A percentile compares a stretch with the other conserved stretches of the same genome.
Evolutionary conservation across 768 basidiomycete species (phyloP).

Genomic region (Agaricus subrufescens): DNA sequence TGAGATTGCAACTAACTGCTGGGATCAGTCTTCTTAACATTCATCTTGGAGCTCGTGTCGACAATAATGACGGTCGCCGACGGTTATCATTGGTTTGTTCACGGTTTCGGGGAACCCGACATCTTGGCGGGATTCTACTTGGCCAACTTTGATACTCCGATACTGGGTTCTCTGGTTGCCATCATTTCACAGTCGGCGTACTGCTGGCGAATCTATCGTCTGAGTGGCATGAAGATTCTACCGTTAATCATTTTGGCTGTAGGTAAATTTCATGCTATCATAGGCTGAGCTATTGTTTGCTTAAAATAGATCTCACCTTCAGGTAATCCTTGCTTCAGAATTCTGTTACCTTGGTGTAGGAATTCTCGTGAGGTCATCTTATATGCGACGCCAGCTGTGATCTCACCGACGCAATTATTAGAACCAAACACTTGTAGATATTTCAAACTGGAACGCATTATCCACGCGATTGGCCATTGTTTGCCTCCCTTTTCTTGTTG

Average conservation of each 20-base stretch:
- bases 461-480: not conserved
- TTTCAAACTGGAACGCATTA: not conserved
- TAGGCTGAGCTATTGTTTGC: not conserved
- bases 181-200: not conserved
- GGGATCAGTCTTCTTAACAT: not conserved
- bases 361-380: not conserved
- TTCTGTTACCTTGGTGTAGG: not conserved
- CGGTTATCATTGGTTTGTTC: constrained; percentile 10
- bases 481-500: not conserved
- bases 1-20: not conserved
- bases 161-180: not conserved
- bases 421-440: not conserved
- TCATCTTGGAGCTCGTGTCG: constrained; percentile 3
- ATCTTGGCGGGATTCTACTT: not conserved
- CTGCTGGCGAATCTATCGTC: constrained; percentile 4
- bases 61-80: constrained; percentile 3
- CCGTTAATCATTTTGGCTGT: not conserved
- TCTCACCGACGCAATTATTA: not conserved
- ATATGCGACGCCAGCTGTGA: not conserved
- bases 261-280: not conserved
- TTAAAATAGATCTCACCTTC: not conserved
- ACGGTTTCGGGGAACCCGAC: constrained; percentile 2
- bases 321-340: not conserved
- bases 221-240: not conserved
- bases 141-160: constrained; percentile 1